These are phyloP conservation scores for Tagetes erecta DNA, from an alignment of 129 eudicot species.

Conservation along the genomic window DNA sequence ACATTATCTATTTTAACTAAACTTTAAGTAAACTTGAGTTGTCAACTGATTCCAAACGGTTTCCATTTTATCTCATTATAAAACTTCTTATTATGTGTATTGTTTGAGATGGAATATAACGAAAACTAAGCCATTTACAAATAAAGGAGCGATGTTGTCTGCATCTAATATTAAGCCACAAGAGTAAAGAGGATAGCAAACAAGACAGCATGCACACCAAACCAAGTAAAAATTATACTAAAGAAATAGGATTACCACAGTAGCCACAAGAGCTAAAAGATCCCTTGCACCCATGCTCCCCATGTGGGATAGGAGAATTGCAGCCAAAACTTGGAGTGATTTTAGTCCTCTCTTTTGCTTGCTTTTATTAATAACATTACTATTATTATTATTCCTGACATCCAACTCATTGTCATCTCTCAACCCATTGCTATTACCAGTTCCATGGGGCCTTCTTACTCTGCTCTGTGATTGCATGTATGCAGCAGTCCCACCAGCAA, in stretches of 20 bases:
- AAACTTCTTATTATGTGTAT: background rate
- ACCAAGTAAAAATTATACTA: slow-evolving; percentile 15
- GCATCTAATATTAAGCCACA: background rate
- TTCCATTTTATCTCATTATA: background rate
- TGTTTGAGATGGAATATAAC: background rate
- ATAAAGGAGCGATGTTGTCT: slow-evolving; percentile 7
- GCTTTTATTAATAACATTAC: slow-evolving; percentile 53
- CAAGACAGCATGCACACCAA: background rate
- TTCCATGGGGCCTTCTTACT: slow-evolving; percentile 39
- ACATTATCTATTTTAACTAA: background rate
- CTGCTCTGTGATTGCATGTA: slow-evolving; percentile 71
- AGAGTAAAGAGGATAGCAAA: background rate
- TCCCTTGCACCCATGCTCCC: slow-evolving; percentile 78
- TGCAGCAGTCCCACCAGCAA: slow-evolving; percentile 95
- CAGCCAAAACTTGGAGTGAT: slow-evolving; percentile 92
- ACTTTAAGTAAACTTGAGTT: background rate
- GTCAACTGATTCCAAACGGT: background rate
- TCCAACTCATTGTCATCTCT: slow-evolving; percentile 40
- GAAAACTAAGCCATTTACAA: background rate
- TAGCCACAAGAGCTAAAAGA: slow-evolving; percentile 72
- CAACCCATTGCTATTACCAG: slow-evolving; percentile 52
- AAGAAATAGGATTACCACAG: slow-evolving; percentile 68
- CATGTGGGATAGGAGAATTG: slow-evolving; percentile 87
- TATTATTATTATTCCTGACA: slow-evolving; percentile 47
- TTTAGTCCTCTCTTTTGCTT: slow-evolving; percentile 84